Conservation (phyloP, 108 stramenopile genomes). For the Cyclotella cryptica region DNA sequence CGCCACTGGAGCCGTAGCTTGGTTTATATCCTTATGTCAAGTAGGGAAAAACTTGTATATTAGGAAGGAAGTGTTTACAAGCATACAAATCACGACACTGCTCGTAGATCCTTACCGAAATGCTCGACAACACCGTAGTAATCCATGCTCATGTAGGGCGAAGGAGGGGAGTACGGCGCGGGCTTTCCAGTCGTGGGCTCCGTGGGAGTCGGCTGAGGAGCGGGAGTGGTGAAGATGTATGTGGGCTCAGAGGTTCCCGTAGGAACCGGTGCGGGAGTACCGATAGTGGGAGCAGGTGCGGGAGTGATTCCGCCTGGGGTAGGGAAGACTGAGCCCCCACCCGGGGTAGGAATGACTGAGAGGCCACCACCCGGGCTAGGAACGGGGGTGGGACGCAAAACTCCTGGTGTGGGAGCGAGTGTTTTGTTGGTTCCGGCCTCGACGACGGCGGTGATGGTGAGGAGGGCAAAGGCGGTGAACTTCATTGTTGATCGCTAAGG, state of each 20-base stretch:
- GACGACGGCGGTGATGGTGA: not conserved
- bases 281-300: not conserved
- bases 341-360: not conserved
- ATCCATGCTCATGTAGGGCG: too few species aligned
- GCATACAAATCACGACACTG: too few species aligned
- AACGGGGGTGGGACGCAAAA: not conserved
- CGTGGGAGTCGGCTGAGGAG: not conserved
- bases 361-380: not conserved
- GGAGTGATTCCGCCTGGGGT: too few species aligned
- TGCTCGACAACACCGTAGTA: too few species aligned
- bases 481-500: not conserved
- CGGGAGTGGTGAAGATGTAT: not conserved
- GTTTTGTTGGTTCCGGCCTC: conserved; percentile 1
- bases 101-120: too few species aligned
- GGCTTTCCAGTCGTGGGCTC: too few species aligned
- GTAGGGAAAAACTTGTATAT: too few species aligned
- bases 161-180: too few species aligned
- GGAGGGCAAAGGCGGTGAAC: not conserved
- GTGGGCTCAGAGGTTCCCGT: not conserved
- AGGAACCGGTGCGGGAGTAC: not conserved
- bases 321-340: not conserved
- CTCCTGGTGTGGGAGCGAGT: not conserved
- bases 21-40: not conserved
- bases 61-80: too few species aligned
- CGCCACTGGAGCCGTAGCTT: not conserved